Conservation (phyloP, 2,329 filamentous ascomycete genomes). For the Phaeosphaeria sp. region DNA sequence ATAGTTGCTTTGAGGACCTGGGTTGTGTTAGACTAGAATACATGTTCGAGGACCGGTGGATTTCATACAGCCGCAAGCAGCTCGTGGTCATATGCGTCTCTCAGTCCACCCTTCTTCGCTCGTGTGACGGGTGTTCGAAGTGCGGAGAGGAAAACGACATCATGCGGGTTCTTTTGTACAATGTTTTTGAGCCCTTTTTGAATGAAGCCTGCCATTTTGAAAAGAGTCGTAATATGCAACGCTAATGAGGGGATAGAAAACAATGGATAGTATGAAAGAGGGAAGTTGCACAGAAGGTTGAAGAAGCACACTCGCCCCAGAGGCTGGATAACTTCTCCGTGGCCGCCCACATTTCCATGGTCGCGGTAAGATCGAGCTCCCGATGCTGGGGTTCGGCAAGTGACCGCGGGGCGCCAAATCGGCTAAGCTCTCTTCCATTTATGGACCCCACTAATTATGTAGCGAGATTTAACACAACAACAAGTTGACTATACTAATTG, state of each 20-base stretch:
- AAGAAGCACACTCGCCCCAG: slow-evolving; percentile 1
- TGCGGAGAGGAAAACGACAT: slow-evolving; percentile 89
- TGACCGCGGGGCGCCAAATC: slow-evolving; percentile 33
- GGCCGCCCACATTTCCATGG: slow-evolving; percentile 27
- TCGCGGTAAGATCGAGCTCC: slow-evolving; percentile 30
- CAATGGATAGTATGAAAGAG: slow-evolving; percentile 1
- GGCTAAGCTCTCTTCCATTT: slow-evolving; percentile 35
- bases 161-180: slow-evolving; percentile 77
- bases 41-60: slow-evolving; percentile 48
- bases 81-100: slow-evolving; percentile 90
- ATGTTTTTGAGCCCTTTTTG: slow-evolving; percentile 74
- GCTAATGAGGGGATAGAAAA: slow-evolving; percentile 13
- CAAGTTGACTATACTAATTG: no score
- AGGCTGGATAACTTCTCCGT: slow-evolving; percentile 8
- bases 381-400: slow-evolving; percentile 44
- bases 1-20: slow-evolving; percentile 70
- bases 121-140: slow-evolving; percentile 86
- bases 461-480: no score
- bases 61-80: slow-evolving; percentile 68
- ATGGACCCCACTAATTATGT: no score
- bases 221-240: slow-evolving; percentile 11
- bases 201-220: slow-evolving; percentile 51
- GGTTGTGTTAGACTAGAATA: slow-evolving; percentile 1
- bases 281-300: not conserved
- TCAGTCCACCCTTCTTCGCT: slow-evolving; percentile 81